Conservation (phyloP, 805 yeast species). For the Candida rishiriensis region DNA sequence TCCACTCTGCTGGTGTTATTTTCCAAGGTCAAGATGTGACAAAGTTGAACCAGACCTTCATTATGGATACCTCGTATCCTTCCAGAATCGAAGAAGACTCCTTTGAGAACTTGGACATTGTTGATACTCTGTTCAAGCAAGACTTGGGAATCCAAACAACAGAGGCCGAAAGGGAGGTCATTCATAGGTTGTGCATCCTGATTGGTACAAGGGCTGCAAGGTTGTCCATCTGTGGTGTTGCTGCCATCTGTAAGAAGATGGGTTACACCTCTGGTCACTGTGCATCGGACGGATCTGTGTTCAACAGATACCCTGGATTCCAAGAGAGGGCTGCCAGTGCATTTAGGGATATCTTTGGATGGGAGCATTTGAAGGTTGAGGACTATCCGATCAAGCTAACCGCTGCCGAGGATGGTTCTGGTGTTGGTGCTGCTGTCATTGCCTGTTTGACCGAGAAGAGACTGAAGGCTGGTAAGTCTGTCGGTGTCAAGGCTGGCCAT, state of each 20-base stretch:
- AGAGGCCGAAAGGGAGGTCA: constrained; percentile 70
- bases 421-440: constrained; percentile 97
- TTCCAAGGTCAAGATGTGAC: constrained; percentile 68
- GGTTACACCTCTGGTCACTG: constrained; percentile 72
- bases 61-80: constrained; percentile 87
- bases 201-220: constrained; percentile 93
- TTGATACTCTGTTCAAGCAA: constrained; percentile 57
- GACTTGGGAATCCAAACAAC: constrained; percentile 64
- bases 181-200: constrained; percentile 78
- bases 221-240: constrained; percentile 90
- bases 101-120: constrained; percentile 74
- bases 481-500: constrained; percentile 11
- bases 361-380: constrained; percentile 37
- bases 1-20: constrained; percentile 57
- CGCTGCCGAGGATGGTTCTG: constrained; percentile 82
- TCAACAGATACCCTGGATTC: constrained; percentile 90
- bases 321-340: constrained; percentile 84
- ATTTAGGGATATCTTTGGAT: constrained; percentile 81
- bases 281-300: constrained; percentile 97
- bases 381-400: constrained; percentile 24
- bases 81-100: constrained; percentile 87
- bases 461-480: constrained; percentile 57
- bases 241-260: constrained; percentile 88
- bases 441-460: constrained; percentile 91
- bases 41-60: constrained; percentile 56